These are phyloP conservation scores for Umbelopsis sp. DNA, from an alignment of 192 early-diverging fungal species.

Conservation along the genomic window DNA sequence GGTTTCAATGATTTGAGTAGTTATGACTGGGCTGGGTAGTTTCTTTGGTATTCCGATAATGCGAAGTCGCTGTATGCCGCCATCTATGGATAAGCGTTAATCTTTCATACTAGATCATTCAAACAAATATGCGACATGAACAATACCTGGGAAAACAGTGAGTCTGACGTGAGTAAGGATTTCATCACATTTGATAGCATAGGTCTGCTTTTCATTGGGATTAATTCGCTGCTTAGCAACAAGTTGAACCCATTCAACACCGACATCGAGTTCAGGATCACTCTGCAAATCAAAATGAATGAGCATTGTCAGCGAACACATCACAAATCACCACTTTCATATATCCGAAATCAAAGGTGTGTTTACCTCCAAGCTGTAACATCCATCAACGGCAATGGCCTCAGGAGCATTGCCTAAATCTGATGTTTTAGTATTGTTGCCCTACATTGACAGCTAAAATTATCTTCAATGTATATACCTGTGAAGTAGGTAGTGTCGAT, in stretches of 20 bases:
- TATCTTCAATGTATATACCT: neutral
- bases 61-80: slow-evolving; percentile 82
- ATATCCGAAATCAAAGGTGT: neutral
- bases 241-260: slow-evolving; percentile 58
- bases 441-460: neutral
- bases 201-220: slow-evolving; percentile 74
- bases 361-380: slow-evolving; percentile 13
- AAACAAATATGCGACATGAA: slow-evolving; percentile 16
- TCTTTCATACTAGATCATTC: slow-evolving; percentile 47
- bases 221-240: slow-evolving; percentile 51
- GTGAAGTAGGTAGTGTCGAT: slow-evolving; percentile 85
- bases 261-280: slow-evolving; percentile 46
- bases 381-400: slow-evolving; percentile 64
- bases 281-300: slow-evolving; percentile 32
- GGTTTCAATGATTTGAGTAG: neutral
- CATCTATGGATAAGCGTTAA: slow-evolving; percentile 57
- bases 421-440: slow-evolving; percentile 79
- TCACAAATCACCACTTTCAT: slow-evolving; percentile 13
- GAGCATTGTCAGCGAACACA: neutral
- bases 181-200: slow-evolving; percentile 49
- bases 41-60: slow-evolving; percentile 58
- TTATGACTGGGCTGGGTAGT: neutral
- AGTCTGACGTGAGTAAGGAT: slow-evolving; percentile 64
- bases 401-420: slow-evolving; percentile 89
- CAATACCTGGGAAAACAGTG: slow-evolving; percentile 72